Percentiles rank a stretch among this genome's conserved stretches.
These are phyloP conservation scores for Fusarium tuaranense DNA, from an alignment of 2,329 filamentous ascomycete genomes.

Conservation along the genomic window DNA sequence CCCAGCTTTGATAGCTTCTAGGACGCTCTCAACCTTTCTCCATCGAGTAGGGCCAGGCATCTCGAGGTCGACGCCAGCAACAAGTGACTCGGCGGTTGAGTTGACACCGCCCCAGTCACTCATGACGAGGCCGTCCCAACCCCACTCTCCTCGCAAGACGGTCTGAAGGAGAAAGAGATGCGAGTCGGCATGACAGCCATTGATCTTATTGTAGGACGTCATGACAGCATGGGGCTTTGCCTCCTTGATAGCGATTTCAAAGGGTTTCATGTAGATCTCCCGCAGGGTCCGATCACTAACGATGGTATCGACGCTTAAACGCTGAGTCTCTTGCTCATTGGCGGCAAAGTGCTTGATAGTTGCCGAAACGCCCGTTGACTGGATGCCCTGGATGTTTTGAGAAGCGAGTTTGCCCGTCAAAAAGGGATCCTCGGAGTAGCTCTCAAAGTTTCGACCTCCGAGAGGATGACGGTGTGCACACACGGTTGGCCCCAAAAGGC, in stretches of 20 bases:
- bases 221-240: constrained; percentile 49
- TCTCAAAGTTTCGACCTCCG: constrained; percentile 56
- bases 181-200: constrained; percentile 49
- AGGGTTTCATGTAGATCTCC: constrained; percentile 46
- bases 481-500: constrained; percentile 58
- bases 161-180: constrained; percentile 21
- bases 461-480: constrained; percentile 54
- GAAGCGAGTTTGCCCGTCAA: constrained; percentile 51
- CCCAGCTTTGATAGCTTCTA: constrained; percentile 11
- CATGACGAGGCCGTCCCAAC: constrained; percentile 6
- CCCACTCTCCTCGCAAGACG: constrained; percentile 42
- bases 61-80: constrained; percentile 42
- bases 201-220: constrained; percentile 47
- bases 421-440: constrained; percentile 43
- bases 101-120: constrained; percentile 33
- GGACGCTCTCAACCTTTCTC: constrained; percentile 11
- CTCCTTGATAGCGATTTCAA: constrained; percentile 26
- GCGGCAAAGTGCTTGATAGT: constrained; percentile 18
- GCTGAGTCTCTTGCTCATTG: constrained; percentile 48
- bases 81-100: constrained; percentile 38
- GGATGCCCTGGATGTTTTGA: constrained; percentile 47
- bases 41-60: constrained; percentile 47
- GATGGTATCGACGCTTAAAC: constrained; percentile 11
- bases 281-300: constrained; percentile 14
- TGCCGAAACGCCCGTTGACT: constrained; percentile 47